phyloP scores from a whole-genome alignment of 495 filamentous ascomycete species.

The Daldinia decipiens region DNA sequence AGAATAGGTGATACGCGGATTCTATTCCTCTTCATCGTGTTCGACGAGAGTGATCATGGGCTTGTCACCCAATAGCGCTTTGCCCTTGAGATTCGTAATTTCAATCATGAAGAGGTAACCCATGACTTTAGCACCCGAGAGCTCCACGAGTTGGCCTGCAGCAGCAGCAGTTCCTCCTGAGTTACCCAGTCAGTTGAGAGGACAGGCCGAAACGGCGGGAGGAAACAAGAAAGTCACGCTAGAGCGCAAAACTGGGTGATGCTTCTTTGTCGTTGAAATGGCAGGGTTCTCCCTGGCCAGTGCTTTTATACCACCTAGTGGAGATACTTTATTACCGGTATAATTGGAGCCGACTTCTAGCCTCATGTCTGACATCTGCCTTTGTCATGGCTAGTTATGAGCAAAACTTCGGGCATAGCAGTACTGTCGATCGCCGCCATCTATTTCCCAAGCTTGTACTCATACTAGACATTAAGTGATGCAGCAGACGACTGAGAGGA shows the following conservation, averaged over 20 bases:
- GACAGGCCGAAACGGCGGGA: constrained; percentile 17
- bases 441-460: constrained; percentile 13
- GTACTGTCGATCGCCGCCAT: constrained; percentile 8
- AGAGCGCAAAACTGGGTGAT: constrained; percentile 23
- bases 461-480: constrained; percentile 6
- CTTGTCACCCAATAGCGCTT: constrained; percentile 82
- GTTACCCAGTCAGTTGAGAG: constrained; percentile 35
- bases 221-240: constrained; percentile 15
- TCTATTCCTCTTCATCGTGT: constrained; percentile 50
- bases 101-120: constrained; percentile 97
- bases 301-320: constrained; percentile 2
- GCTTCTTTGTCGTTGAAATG: constrained; percentile 1
- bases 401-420: constrained; percentile 11
- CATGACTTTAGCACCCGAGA: constrained; percentile 83
- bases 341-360: constrained; percentile 15
- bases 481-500: background rate
- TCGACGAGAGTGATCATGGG: constrained; percentile 86
- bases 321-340: constrained; percentile 6
- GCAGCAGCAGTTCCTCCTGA: constrained; percentile 91
- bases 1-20: constrained; percentile 9
- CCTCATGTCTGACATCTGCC: constrained; percentile 2
- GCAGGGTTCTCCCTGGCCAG: background rate
- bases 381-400: constrained; percentile 5
- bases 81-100: constrained; percentile 91
- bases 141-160: constrained; percentile 83